phyloP scores from a whole-genome alignment of 176 grass and related monocot species.

The Saccharum officinarum region DNA sequence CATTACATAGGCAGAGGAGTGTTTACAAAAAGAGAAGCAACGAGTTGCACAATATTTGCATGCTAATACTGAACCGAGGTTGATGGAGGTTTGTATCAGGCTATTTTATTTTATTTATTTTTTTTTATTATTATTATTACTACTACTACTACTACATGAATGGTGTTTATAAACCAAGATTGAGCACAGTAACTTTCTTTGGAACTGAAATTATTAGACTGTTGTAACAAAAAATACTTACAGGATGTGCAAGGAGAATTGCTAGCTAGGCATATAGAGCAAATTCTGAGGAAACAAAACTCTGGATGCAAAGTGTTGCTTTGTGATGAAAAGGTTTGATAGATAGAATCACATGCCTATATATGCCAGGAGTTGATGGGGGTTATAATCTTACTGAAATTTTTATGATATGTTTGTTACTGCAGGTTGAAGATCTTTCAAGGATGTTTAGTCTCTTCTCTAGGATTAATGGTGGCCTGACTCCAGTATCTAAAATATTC shows the following conservation, averaged over 20 bases:
- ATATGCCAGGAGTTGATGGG: background rate
- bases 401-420: background rate
- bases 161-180: background rate
- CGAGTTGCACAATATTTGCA: constrained; percentile 65
- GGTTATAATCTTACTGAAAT: background rate
- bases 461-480: constrained; percentile 49
- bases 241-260: constrained; percentile 36
- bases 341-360: background rate
- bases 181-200: background rate
- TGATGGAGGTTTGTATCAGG: constrained; percentile 53
- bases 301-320: constrained; percentile 74
- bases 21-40: constrained; percentile 69
- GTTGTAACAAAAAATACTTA: background rate
- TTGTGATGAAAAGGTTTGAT: constrained; percentile 64
- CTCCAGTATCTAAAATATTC: constrained; percentile 64
- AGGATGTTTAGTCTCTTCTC: constrained; percentile 86
- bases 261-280: constrained; percentile 49
- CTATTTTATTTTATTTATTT: background rate
- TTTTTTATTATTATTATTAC: background rate
- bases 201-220: constrained; percentile 1
- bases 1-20: constrained; percentile 62
- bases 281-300: constrained; percentile 72
- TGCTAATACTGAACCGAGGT: constrained; percentile 54
- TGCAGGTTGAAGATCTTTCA: constrained; percentile 64
- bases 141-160: constrained; percentile 2